Conservation (phyloP, 164 flowering plant genomes). For the Nelumbo lutea region DNA sequence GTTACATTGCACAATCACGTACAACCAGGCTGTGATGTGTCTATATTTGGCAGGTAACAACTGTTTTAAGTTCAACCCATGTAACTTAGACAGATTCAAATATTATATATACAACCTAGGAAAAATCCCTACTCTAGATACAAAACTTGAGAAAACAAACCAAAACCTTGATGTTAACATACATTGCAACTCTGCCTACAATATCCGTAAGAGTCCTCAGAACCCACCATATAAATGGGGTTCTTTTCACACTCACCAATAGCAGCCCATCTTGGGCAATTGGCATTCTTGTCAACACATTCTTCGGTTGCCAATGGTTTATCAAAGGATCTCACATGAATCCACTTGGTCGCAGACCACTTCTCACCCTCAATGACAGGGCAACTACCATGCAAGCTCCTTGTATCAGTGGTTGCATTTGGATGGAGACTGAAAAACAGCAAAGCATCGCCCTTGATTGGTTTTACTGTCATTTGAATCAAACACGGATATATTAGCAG, state of each 20-base stretch:
- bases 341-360: conserved; percentile 99
- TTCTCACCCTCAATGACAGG: conserved; percentile 94
- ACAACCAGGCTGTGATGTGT: no score
- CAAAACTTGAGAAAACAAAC: background rate
- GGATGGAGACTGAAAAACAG: conserved; percentile 89
- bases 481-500: background rate
- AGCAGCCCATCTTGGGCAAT: conserved; percentile 61
- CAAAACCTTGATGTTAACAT: conserved; percentile 19
- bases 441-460: conserved; percentile 88
- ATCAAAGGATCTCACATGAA: conserved; percentile 73
- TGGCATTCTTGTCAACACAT: conserved; percentile 51
- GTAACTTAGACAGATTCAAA: background rate
- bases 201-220: conserved; percentile 23
- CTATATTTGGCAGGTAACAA: no score
- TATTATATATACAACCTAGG: background rate
- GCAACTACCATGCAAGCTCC: conserved; percentile 89
- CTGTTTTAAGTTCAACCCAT: background rate
- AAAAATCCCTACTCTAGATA: background rate
- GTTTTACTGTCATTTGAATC: conserved; percentile 58
- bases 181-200: conserved; percentile 58
- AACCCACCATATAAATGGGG: conserved; percentile 55
- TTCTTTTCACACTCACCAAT: conserved; percentile 58
- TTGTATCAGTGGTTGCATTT: conserved; percentile 57
- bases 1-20: no score
- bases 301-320: conserved; percentile 13